phyloP scores from a whole-genome alignment of 179 eudicot genomes.

The Beta corolliflora region DNA sequence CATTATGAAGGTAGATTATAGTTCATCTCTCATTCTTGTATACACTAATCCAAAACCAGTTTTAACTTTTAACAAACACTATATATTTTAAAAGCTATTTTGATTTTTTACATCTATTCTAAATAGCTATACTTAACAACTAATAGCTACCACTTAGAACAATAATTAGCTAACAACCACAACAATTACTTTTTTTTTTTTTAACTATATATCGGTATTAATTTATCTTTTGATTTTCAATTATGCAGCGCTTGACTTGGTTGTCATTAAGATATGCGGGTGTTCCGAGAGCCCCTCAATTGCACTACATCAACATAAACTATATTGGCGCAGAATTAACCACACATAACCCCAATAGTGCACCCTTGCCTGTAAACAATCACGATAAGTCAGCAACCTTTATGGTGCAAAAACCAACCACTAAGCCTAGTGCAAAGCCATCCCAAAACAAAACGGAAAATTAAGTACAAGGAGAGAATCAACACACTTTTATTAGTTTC shows the following conservation, averaged over 20 bases:
- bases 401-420: neutral
- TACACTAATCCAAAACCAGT: too few species aligned
- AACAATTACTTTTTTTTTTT: too few species aligned
- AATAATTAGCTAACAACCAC: too few species aligned
- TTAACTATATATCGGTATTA: too few species aligned
- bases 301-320: neutral
- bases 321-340: neutral
- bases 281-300: constrained; percentile 26
- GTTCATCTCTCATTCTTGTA: too few species aligned
- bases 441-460: neutral
- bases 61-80: too few species aligned
- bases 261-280: constrained; percentile 36
- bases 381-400: neutral
- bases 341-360: too few species aligned
- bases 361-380: neutral
- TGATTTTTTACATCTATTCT: too few species aligned
- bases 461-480: constrained; percentile 35
- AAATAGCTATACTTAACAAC: too few species aligned
- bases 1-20: too few species aligned
- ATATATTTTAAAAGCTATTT: too few species aligned
- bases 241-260: constrained; percentile 43
- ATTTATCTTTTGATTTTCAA: neutral
- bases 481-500: constrained; percentile 38
- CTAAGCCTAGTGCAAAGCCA: neutral
- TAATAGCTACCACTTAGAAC: too few species aligned